Base-by-base conservation (phyloP, 225 moss, liverwort and hornwort genomes). In the Climacium dendroides region DNA sequence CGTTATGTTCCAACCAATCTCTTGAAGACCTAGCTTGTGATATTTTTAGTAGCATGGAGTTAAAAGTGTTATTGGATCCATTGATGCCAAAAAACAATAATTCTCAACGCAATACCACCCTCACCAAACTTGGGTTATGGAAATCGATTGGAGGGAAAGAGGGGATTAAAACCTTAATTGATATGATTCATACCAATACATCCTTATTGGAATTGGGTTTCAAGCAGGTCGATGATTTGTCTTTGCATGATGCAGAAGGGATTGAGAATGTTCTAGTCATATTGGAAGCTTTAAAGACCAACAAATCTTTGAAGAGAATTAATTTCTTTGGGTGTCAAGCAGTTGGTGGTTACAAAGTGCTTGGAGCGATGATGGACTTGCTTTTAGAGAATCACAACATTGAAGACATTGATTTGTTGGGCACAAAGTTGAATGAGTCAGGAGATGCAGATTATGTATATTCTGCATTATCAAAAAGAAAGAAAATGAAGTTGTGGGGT, bases 241-340 rank as follows among this genome's bases (percentile, higher is more conserved):
- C 12, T 23, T 67, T 23, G 39, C 0, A 7, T 7, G 1, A 39
- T 24, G 8, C 14, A 8, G 8, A 39, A 69, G 69, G 24, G 6
- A 14, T 13, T 39, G 69, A 69, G 0, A 69, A 69, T 39, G 24
- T 69, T 69, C 24, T 69, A 24, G 7, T 13, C 2, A 12, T 69
- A 1, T 39, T 69, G 0, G 4, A 69, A 24, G 69, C 69, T 4
- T 6, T 69, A 0, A 69, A 41, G n/a, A 3, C 22, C n/a, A 66
- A 66, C 12, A 66, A n/a, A 66, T 66, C n/a, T 3, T 66, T 66
- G 66, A 66, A 0, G n/a, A 22, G 1, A n/a, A 2, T 66, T 66
- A 0, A 0, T 1, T 66, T 66, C 4, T 2, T 3, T 4, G 0
- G 0, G 0, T 66, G n/a, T 10, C 0, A 6, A 66, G n/a, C 22